phyloP scores from a whole-genome alignment of 352 stramenopile genomes.

The Phytopythium kandeliae region DNA sequence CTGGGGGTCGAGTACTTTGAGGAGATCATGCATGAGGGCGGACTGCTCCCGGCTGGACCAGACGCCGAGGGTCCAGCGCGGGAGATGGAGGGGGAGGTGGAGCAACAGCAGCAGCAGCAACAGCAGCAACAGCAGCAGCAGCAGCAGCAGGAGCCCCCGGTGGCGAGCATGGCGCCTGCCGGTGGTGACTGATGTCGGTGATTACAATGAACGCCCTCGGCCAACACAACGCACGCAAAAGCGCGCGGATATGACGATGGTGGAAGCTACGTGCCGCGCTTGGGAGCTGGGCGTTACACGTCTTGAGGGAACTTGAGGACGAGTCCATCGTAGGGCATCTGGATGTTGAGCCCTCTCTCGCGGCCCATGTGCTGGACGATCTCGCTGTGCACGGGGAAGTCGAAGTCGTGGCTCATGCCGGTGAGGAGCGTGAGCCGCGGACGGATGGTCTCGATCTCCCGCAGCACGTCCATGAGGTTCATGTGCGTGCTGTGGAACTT shows the following conservation, averaged over 20 bases:
- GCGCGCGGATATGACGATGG: too few species aligned
- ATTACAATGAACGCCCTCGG: too few species aligned
- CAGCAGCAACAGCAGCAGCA: too few species aligned
- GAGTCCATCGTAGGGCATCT: constrained; percentile 84
- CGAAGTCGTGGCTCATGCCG: constrained; percentile 84
- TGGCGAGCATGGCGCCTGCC: too few species aligned
- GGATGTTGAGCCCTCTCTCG: constrained; percentile 53
- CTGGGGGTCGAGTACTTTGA: constrained; percentile 25
- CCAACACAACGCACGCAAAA: neutral
- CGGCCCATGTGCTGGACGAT: constrained; percentile 38
- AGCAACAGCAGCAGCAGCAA: neutral
- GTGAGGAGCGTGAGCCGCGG: constrained; percentile 74
- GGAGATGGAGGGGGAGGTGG: too few species aligned
- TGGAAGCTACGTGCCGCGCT: too few species aligned
- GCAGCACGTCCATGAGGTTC: constrained; percentile 66
- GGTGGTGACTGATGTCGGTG: too few species aligned
- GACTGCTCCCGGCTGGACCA: constrained; percentile 7
- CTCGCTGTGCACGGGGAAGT: constrained; percentile 53
- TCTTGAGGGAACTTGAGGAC: constrained; percentile 31
- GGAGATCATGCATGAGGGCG: constrained; percentile 42
- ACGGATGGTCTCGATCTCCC: constrained; percentile 52
- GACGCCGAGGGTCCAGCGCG: neutral
- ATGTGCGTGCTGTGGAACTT: constrained; percentile 84
- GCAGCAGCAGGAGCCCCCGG: too few species aligned
- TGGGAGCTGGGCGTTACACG: neutral